These are phyloP conservation scores for Sphagnum contortum DNA, from an alignment of 225 moss, liverwort and hornwort species.

Conservation along the genomic window DNA sequence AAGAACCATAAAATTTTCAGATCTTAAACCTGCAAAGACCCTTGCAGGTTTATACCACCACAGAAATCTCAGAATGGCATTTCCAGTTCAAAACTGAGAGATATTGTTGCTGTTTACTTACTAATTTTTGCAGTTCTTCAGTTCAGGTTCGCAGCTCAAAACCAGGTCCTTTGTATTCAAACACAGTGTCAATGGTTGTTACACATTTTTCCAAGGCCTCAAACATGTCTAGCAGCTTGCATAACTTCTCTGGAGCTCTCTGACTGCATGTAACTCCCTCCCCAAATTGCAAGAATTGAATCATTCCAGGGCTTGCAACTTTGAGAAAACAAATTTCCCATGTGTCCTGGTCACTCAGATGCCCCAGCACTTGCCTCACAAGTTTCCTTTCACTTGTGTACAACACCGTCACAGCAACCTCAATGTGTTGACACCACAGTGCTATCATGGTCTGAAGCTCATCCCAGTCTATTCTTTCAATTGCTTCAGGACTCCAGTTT, in stretches of 20 bases:
- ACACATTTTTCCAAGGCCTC: constrained; percentile 62
- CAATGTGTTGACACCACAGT: constrained; percentile 69
- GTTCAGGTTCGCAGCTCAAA: constrained; percentile 54
- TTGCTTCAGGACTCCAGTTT: constrained; percentile 31
- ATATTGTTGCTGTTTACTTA: too few species aligned
- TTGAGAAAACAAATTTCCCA: constrained; percentile 65
- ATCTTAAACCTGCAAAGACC: too few species aligned
- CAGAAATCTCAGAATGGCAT: too few species aligned
- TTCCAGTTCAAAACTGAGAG: too few species aligned
- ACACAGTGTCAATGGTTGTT: constrained; percentile 44
- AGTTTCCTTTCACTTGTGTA: constrained; percentile 67
- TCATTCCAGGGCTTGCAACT: constrained; percentile 56
- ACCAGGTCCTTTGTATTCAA: constrained; percentile 45
- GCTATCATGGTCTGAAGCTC: constrained; percentile 73
- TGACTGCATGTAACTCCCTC: constrained; percentile 69
- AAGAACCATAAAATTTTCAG: too few species aligned
- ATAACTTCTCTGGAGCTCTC: constrained; percentile 80
- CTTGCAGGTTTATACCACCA: too few species aligned
- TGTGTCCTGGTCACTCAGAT: constrained; percentile 45
- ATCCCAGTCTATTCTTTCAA: constrained; percentile 60
- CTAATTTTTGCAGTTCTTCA: constrained; percentile 72
- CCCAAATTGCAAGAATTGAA: constrained; percentile 64
- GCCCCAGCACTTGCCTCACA: constrained; percentile 59
- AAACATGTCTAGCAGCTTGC: constrained; percentile 89
- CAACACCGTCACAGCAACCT: constrained; percentile 66